A percentile compares a stretch with the other conserved stretches of the same genome.
Conservation (phyloP, 139 green algal species). For the Spirogloea muscicola region DNA sequence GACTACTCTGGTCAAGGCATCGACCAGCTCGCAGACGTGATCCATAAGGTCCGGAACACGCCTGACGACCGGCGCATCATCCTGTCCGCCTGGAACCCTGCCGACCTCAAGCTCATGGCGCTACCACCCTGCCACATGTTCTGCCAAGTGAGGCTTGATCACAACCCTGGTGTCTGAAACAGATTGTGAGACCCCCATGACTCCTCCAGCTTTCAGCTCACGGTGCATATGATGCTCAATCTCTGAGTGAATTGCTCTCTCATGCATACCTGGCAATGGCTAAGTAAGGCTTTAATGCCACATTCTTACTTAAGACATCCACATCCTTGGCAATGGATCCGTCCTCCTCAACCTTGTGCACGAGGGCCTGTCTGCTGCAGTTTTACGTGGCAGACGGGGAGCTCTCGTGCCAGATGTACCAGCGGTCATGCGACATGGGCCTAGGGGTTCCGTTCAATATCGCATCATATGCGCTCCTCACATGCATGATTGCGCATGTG, state of each 20-base stretch:
- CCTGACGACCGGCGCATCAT: conserved; percentile 92
- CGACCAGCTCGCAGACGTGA: conserved; percentile 92
- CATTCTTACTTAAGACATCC: no score
- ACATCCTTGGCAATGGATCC: no score
- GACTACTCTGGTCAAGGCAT: conserved; percentile 91
- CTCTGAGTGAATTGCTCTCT: no score
- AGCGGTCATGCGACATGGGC: conserved; percentile 95
- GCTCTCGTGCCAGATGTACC: conserved; percentile 97
- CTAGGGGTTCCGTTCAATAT: conserved; percentile 99
- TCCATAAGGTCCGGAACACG: conserved; percentile 71
- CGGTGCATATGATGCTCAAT: no score
- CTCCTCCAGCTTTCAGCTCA: no score
- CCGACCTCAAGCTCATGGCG: conserved; percentile 88
- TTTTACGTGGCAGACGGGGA: conserved; percentile 97
- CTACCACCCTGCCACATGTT: conserved; percentile 99
- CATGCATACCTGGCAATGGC: no score
- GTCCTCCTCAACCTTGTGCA: no score
- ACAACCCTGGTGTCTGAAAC: no score
- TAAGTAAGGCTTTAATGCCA: no score
- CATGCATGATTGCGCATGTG: conserved; percentile 86
- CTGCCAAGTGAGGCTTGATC: conserved; percentile 39
- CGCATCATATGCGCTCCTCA: conserved; percentile 92
- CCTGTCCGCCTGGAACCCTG: conserved; percentile 96
- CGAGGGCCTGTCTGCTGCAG: conserved; percentile 65
- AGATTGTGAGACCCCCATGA: no score